phyloP scores from a whole-genome alignment of 2,329 filamentous ascomycete species.

The Xylariales sp. region DNA sequence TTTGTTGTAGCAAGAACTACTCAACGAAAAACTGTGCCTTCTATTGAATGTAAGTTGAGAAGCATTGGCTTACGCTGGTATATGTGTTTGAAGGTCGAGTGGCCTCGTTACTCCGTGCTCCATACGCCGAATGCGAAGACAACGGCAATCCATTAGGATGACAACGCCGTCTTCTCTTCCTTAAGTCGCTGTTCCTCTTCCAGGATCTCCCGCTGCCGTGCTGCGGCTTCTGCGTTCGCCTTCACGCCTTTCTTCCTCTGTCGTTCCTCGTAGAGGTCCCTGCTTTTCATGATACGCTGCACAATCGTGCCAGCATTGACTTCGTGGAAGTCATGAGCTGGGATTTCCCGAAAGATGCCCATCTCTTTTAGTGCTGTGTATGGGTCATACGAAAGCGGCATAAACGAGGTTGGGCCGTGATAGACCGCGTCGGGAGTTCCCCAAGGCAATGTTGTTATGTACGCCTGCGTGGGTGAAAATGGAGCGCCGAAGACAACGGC shows the following conservation, averaged over 20 bases:
- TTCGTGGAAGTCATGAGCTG: slow-evolving; percentile 71
- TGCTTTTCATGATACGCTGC: slow-evolving; percentile 78
- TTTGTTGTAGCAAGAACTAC: too few relatives aligned
- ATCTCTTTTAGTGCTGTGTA: slow-evolving; percentile 77
- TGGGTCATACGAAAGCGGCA: slow-evolving; percentile 73
- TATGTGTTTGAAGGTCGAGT: not conserved
- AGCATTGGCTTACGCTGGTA: too few relatives aligned
- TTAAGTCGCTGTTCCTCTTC: slow-evolving; percentile 53
- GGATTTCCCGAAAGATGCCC: slow-evolving; percentile 79
- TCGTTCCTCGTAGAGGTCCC: slow-evolving; percentile 83
- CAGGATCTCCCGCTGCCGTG: slow-evolving; percentile 55
- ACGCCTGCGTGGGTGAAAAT: slow-evolving; percentile 75
- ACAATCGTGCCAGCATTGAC: slow-evolving; percentile 95
- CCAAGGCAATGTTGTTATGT: slow-evolving; percentile 70
- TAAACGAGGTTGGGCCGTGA: slow-evolving; percentile 92
- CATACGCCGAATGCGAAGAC: not conserved
- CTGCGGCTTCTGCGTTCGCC: slow-evolving; percentile 66
- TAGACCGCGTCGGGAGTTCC: slow-evolving; percentile 77
- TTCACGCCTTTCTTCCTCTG: slow-evolving; percentile 90
- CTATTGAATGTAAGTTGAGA: too few relatives aligned
- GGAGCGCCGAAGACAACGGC: slow-evolving; percentile 86
- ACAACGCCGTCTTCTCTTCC: slow-evolving; percentile 34
- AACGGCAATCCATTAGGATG: not conserved
- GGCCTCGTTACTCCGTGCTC: not conserved
- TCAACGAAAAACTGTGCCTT: too few relatives aligned